Conservation (phyloP, 139 green algal species). For the Coccomyxa sp. region DNA sequence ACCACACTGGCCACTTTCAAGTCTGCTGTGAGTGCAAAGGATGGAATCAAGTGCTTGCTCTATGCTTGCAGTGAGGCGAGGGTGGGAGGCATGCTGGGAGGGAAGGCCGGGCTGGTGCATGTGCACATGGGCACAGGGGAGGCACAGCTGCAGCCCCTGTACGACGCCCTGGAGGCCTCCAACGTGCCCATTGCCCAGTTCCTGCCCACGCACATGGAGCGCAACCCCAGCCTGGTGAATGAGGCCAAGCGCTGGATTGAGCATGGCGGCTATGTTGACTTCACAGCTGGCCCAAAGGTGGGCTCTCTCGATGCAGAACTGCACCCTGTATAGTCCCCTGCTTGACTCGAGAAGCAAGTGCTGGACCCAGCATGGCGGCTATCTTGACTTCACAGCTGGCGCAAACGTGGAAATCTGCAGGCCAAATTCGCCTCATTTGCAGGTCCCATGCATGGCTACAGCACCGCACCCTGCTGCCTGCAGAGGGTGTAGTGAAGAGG, state of each 20-base stretch:
- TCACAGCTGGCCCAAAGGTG: conserved; percentile 21
- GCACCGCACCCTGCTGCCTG: background rate
- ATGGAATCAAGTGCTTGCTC: no score
- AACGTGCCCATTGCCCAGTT: conserved; percentile 35
- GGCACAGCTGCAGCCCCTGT: conserved; percentile 18
- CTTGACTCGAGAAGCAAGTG: no score
- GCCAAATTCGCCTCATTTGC: no score
- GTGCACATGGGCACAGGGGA: conserved; percentile 32
- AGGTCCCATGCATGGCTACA: background rate
- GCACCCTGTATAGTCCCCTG: background rate
- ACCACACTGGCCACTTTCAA: no score
- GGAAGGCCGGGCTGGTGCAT: conserved; percentile 36
- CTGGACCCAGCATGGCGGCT: background rate
- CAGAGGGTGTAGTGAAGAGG: no score
- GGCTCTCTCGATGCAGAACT: no score
- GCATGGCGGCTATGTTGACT: conserved; percentile 27
- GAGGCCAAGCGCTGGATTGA: conserved; percentile 24
- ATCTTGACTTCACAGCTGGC: background rate
- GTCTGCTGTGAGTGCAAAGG: no score
- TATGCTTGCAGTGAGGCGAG: conserved; percentile 32
- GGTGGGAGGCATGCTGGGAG: conserved; percentile 42
- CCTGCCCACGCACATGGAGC: conserved; percentile 34
- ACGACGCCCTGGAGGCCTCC: conserved; percentile 12
- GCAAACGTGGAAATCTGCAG: no score
- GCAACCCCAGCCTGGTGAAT: conserved; percentile 13